Percentiles rank a stretch among this genome's conserved stretches.
Conservation (phyloP, 164 flowering plant species). For the Nelumbo lutea region DNA sequence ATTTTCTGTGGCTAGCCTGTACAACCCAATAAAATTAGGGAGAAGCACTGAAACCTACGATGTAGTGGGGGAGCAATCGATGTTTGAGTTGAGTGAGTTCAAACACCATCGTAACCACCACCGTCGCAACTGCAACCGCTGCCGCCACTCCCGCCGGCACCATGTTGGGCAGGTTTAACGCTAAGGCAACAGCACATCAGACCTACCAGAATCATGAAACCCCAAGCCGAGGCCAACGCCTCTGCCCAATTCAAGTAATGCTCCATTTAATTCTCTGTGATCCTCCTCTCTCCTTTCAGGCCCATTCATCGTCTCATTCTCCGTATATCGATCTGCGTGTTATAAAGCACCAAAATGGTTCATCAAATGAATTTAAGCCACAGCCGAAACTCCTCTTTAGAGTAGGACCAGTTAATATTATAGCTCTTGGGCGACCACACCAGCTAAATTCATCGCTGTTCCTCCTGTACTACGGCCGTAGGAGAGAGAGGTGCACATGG, state of each 20-base stretch:
- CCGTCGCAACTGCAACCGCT: slow-evolving; percentile 40
- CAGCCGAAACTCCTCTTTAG: too few species aligned
- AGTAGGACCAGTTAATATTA: too few species aligned
- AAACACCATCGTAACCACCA: slow-evolving; percentile 7
- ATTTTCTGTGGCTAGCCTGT: too few species aligned
- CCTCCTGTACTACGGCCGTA: too few species aligned
- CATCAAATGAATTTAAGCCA: too few species aligned
- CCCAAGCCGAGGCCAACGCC: slow-evolving; percentile 31
- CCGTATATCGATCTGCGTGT: background rate
- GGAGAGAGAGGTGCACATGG: background rate
- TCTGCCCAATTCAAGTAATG: slow-evolving; percentile 21
- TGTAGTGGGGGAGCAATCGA: too few species aligned
- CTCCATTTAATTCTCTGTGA: background rate
- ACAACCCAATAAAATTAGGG: too few species aligned
- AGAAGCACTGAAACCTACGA: too few species aligned
- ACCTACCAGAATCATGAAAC: slow-evolving; percentile 33
- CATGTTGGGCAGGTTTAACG: slow-evolving; percentile 20
- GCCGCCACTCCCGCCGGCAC: slow-evolving; percentile 4
- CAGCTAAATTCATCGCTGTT: background rate
- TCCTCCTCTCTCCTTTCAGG: background rate
- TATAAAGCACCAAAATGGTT: background rate
- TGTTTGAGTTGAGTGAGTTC: background rate
- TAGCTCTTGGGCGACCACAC: background rate
- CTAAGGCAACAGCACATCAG: slow-evolving; percentile 33
- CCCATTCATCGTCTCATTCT: background rate